Percentiles rank a stretch among this genome's conserved stretches.
phyloP scores from a whole-genome alignment of 306 rosid species.

The Vachellia pachyceras region DNA sequence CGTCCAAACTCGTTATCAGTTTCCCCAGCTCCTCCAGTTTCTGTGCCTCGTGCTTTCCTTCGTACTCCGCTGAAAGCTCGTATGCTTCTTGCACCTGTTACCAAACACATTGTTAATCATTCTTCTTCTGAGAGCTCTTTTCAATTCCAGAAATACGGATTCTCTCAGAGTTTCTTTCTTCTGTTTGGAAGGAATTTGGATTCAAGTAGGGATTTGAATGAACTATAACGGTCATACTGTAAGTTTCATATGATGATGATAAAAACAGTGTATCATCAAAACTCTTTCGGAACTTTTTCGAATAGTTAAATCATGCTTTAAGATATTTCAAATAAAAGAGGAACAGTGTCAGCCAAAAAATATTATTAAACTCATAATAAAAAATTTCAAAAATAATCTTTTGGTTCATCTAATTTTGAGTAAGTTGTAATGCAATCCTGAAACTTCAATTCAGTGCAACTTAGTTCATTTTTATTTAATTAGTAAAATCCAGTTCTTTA shows the following conservation, averaged over 20 bases:
- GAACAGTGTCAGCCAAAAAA: background rate
- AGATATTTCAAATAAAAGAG: background rate
- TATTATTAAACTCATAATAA: too few species aligned
- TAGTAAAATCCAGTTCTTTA: too few species aligned
- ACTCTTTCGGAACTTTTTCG: background rate
- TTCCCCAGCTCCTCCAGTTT: slow-evolving; percentile 83
- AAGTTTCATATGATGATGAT: background rate
- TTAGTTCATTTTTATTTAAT: too few species aligned
- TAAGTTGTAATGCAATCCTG: too few species aligned
- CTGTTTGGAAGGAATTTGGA: background rate
- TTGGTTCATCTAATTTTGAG: too few species aligned
- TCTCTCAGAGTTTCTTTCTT: background rate
- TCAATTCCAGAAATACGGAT: background rate
- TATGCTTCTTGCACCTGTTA: slow-evolving; percentile 84
- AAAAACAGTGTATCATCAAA: too few species aligned
- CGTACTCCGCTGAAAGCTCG: slow-evolving; percentile 94
- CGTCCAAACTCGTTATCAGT: slow-evolving; percentile 82
- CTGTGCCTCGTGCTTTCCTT: slow-evolving; percentile 72
- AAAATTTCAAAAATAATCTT: too few species aligned
- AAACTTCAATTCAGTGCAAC: too few species aligned
- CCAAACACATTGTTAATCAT: background rate
- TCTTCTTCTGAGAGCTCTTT: background rate
- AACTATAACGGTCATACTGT: background rate
- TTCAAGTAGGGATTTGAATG: background rate
- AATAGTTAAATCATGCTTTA: background rate